Base-by-base conservation (phyloP, 306 rosid genomes). In the Datisca glomerata region DNA sequence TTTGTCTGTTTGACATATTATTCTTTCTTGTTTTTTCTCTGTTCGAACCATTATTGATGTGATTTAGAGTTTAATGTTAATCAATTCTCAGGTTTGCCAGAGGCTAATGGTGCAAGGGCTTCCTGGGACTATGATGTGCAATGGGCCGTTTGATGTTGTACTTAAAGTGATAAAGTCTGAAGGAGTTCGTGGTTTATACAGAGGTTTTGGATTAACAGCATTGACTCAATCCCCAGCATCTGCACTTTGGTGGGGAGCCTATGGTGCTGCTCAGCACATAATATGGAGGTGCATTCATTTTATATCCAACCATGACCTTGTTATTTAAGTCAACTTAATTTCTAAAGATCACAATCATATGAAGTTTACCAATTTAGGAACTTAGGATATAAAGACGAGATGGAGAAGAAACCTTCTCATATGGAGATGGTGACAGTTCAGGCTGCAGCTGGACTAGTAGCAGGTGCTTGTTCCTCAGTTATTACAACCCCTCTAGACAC, bases 181-280 rank as follows among this genome's bases (percentile, higher is more conserved):
- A 63, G 93, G 93, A 20, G 22, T 78, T 53, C 83, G 94, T n/a
- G 94, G 94, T 38, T 21, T 86, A 33, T 81, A 75, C 55, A 78
- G 94, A 69, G 93, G 96, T 45, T 81, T 86, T 29, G 85, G 86
- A 59, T 61, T 81, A 53, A 81, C 86, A 2, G 94, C 76, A 12
- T 27, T 78, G 44, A 63, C 80, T 0, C 86, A 75, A 46, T 72
- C 96, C 4, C 93, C 96, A 5, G 93, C 96, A 49, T 72, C 86
- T 57, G 96, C 93, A 37, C 83, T 86, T 43, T 81, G 93, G 96
- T 86, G 96, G 96, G 96, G 91, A 45, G 75, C 81, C 29, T 86
- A 86, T 59, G 96, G 86, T 23, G 71, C 80, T 14, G 91, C 86
- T 41, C 96, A 86, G 8, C 93, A 86, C 70, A 56, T 72, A 12